phyloP scores from a whole-genome alignment of 2,329 filamentous ascomycete genomes.

The Botryotinia globosa region DNA sequence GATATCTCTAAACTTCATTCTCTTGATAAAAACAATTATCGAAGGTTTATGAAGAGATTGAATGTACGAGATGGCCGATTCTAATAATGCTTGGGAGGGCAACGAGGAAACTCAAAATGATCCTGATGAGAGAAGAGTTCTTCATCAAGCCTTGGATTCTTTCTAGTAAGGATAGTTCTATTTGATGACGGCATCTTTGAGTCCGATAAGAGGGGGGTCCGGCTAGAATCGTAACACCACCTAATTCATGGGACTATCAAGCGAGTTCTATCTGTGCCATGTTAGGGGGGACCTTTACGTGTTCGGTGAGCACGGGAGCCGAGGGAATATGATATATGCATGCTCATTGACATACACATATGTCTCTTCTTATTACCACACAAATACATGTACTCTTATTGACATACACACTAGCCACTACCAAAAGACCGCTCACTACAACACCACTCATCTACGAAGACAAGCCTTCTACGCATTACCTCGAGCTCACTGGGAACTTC shows the following conservation, averaged over 20 bases:
- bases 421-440: constrained; percentile 78
- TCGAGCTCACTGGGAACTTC: constrained; percentile 75
- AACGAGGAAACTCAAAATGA: constrained; percentile 54
- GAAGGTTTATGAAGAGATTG: neutral
- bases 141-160: constrained; percentile 82
- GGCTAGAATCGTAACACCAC: neutral
- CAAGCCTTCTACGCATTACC: constrained; percentile 93
- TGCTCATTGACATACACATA: constrained; percentile 3
- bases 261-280: constrained; percentile 14
- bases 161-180: constrained; percentile 65
- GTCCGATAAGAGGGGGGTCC: neutral
- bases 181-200: neutral
- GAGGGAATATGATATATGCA: neutral
- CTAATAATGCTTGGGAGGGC: constrained; percentile 41
- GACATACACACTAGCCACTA: constrained; percentile 64
- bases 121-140: constrained; percentile 74
- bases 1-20: neutral
- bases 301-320: neutral
- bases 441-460: constrained; percentile 84
- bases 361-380: neutral
- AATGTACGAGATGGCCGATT: neutral
- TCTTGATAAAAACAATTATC: neutral
- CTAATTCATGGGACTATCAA: constrained; percentile 1
- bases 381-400: neutral
- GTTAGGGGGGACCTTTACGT: neutral